Evolutionary conservation across 2,329 filamentous ascomycete genomes (phyloP).

Genomic region (Calonectria naviculata): DNA sequence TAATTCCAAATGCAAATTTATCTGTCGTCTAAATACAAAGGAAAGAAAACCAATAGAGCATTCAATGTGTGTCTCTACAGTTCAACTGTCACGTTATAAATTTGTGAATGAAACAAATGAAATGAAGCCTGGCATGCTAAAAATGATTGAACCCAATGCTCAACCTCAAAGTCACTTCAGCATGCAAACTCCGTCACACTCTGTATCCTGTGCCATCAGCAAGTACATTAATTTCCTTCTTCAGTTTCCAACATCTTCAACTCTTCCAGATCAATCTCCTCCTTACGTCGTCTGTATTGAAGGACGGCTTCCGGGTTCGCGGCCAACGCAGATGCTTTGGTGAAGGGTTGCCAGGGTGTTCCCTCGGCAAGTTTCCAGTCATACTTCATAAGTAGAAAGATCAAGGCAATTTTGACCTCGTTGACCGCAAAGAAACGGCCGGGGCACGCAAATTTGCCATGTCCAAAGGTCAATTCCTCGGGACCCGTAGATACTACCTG

Average conservation of each 20-base stretch:
- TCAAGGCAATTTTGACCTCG: not conserved
- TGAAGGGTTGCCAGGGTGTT: not conserved
- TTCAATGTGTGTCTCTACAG: no score
- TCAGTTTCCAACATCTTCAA: not conserved
- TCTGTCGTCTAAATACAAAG: no score
- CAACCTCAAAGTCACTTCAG: no score
- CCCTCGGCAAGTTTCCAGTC: not conserved
- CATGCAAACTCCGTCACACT: no score
- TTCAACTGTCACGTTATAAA: no score
- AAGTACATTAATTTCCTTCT: no score
- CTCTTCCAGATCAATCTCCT: not conserved
- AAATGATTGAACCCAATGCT: no score
- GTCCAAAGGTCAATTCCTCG: not conserved
- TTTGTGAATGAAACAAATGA: no score
- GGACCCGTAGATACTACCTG: not conserved
- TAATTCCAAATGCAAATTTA: no score
- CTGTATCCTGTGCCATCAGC: no score
- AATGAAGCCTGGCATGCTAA: no score
- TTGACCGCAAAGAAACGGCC: not conserved
- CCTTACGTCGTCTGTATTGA: not conserved
- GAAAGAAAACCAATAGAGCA: no score
- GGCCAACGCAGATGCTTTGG: not conserved
- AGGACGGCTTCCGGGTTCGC: not conserved
- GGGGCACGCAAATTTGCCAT: not conserved
- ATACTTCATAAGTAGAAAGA: not conserved